A percentile compares a stretch with the other conserved stretches of the same genome.
Evolutionary conservation across 2,329 filamentous ascomycete species (phyloP).

Genomic region (Byssothecium circinans): DNA sequence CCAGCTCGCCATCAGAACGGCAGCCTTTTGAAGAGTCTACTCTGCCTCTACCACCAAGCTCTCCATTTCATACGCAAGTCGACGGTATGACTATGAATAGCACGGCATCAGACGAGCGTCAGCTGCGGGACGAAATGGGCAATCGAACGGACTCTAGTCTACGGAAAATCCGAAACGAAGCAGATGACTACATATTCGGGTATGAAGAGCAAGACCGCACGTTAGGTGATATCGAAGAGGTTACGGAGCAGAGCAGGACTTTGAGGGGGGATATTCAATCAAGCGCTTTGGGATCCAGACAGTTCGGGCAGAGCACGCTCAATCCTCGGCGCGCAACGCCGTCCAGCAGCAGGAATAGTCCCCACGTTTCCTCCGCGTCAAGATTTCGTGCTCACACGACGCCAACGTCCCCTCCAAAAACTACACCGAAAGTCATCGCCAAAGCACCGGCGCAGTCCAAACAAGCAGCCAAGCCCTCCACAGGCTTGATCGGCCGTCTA

Average conservation of each 20-base stretch:
- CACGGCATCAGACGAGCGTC: slow-evolving; percentile 34
- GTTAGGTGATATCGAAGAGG: slow-evolving; percentile 37
- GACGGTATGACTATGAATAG: slow-evolving; percentile 30
- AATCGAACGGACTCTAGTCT: slow-evolving; percentile 27
- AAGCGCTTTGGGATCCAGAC: no score
- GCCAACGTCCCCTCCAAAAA: neutral
- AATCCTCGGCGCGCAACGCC: slow-evolving; percentile 18
- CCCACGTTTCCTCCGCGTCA: neutral
- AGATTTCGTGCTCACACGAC: slow-evolving; percentile 2
- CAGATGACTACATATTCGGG: slow-evolving; percentile 36
- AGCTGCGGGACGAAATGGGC: slow-evolving; percentile 35
- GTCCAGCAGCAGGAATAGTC: slow-evolving; percentile 5
- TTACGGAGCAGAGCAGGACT: slow-evolving; percentile 38
- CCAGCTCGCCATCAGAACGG: slow-evolving; percentile 24
- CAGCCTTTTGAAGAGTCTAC: slow-evolving; percentile 31
- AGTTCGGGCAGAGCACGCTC: slow-evolving; percentile 12
- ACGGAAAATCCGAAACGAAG: slow-evolving; percentile 35
- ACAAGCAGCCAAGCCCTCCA: slow-evolving; percentile 11
- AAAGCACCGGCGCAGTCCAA: neutral
- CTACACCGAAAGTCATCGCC: neutral
- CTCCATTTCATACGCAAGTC: slow-evolving; percentile 35
- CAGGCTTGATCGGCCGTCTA: slow-evolving; percentile 24
- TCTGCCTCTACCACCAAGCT: slow-evolving; percentile 34
- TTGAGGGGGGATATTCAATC: slow-evolving; percentile 6
- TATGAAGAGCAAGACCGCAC: slow-evolving; percentile 37